A percentile compares a stretch with the other conserved stretches of the same genome.
These are phyloP conservation scores for Aspergillus sp. DNA, from an alignment of 2,329 filamentous ascomycete genomes.

Conservation along the genomic window DNA sequence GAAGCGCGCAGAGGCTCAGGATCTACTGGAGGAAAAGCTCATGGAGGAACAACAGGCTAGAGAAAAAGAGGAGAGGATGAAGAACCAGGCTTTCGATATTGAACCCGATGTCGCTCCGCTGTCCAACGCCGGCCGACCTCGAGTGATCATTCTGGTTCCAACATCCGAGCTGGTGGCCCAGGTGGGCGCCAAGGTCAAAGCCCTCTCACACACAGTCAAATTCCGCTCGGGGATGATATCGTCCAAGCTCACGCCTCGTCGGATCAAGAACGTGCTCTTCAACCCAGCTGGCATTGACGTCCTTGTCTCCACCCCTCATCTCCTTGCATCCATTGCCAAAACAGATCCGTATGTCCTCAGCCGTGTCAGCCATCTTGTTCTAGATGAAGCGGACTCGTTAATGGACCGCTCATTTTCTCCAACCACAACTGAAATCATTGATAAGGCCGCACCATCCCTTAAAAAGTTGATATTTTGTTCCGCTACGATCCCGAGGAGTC, in stretches of 20 bases:
- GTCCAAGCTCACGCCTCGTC: constrained; percentile 64
- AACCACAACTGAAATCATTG: constrained; percentile 73
- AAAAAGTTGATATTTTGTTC: constrained; percentile 88
- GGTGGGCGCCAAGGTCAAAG: constrained; percentile 73
- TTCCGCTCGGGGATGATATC: constrained; percentile 80
- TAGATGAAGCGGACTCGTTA: constrained; percentile 94
- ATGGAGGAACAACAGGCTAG: constrained; percentile 50
- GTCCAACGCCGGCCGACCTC: constrained; percentile 67
- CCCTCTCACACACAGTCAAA: constrained; percentile 76
- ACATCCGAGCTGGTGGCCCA: constrained; percentile 88
- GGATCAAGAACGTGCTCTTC: constrained; percentile 82
- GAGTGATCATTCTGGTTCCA: constrained; percentile 79
- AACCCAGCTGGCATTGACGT: constrained; percentile 74
- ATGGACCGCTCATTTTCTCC: constrained; percentile 88
- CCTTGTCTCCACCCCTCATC: constrained; percentile 78
- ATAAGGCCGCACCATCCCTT: constrained; percentile 71
- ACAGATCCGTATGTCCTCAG: constrained; percentile 87
- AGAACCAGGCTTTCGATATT: constrained; percentile 56
- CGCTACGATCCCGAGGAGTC: constrained; percentile 83
- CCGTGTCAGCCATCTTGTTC: constrained; percentile 78
- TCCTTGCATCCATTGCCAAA: constrained; percentile 80
- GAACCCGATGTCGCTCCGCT: constrained; percentile 55
- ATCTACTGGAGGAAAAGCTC: constrained; percentile 54
- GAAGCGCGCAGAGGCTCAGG: constrained; percentile 64
- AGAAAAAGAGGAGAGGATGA: constrained; percentile 44